Conservation (phyloP, 2,329 filamentous ascomycete species). For the Phialophora chinensis region DNA sequence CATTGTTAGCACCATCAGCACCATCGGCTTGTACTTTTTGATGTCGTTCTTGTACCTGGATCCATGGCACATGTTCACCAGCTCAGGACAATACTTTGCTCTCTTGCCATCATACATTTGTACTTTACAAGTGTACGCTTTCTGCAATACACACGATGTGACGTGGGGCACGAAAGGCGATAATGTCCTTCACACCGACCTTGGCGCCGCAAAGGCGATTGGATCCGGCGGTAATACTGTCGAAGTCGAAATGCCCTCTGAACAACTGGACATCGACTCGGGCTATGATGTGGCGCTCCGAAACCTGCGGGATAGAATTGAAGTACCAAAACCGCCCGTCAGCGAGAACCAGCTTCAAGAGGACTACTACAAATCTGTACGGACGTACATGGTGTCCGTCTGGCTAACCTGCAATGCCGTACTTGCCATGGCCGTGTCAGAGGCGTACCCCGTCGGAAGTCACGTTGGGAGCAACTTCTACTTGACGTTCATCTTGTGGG, state of each 20-base stretch:
- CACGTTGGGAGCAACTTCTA: slow-evolving; percentile 82
- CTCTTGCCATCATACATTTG: slow-evolving; percentile 94
- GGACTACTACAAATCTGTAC: slow-evolving; percentile 96
- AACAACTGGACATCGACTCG: slow-evolving; percentile 97
- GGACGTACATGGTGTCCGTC: slow-evolving; percentile 95
- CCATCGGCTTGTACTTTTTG: slow-evolving; percentile 90
- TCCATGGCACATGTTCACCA: slow-evolving; percentile 99
- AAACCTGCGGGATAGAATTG: slow-evolving; percentile 90
- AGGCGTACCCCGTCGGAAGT: slow-evolving; percentile 75
- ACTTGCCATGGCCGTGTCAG: slow-evolving; percentile 89
- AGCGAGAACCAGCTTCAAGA: slow-evolving; percentile 88
- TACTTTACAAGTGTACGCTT: slow-evolving; percentile 96
- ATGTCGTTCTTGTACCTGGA: slow-evolving; percentile 97
- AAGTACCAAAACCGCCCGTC: slow-evolving; percentile 68
- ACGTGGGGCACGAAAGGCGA: slow-evolving; percentile 99
- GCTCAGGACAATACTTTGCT: slow-evolving; percentile 86
- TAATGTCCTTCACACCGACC: slow-evolving; percentile 90
- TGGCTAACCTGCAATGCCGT: slow-evolving; percentile 95
- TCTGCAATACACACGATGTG: slow-evolving; percentile 98
- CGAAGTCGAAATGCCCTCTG: slow-evolving; percentile 95
- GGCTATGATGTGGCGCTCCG: slow-evolving; percentile 96
- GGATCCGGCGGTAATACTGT: slow-evolving; percentile 73
- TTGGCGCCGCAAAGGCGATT: slow-evolving; percentile 81
- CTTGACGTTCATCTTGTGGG: slow-evolving; percentile 90
- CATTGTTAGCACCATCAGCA: slow-evolving; percentile 86